Evolutionary conservation across 2,329 filamentous ascomycete genomes (phyloP), one percentile per base, ranked within the genome.

Genomic region (Aspergillus intermedius): DNA sequence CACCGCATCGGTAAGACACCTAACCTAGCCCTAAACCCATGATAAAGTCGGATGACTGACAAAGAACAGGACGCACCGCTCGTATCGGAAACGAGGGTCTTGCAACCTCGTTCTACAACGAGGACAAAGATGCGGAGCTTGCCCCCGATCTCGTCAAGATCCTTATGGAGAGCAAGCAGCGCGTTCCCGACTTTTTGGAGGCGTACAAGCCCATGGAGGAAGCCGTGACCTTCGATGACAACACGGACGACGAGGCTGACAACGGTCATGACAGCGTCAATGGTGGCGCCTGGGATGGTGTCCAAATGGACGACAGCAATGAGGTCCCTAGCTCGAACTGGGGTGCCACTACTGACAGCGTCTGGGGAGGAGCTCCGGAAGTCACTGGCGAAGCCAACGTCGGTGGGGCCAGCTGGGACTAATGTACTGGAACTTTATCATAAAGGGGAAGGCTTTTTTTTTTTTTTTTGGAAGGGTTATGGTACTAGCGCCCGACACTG

Each of bases 31-130:
- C 46, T 56, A n/a, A 17, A 13, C 2, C 28, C n/a, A 3, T 21
- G 28, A 45, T 28, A 23, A 22, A 34, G 1, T 9, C 25, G 12
- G 21, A 8, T 12, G 5, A 10, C 45, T 50, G 43, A 51, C 23
- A 5, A 15, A 15, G 15, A 1, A 39, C 51, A 89, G 86, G 93
- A 53, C 91, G 93, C 52, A 98, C 93, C 57, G 93, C 88, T 47
- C 88, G 93, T 46, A 96, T 96, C 62, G 93, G 93, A 2, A 87
- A 95, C 57, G 78, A 80, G 41, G 93, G 93, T 15, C 73, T 90
- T 4, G 91, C 93, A 0, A 91, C 87, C 0, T 95, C 91, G 0
- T 91, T 98, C 73, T 97, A 86, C 75, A 88, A 84, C 22, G 84
- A 91, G 1, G 84, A 91, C 1, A 74, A 78, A 1, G 87, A 97